Conservation (phyloP, 1,284 basidiomycete genomes). For the Tylopilus sp. region DNA sequence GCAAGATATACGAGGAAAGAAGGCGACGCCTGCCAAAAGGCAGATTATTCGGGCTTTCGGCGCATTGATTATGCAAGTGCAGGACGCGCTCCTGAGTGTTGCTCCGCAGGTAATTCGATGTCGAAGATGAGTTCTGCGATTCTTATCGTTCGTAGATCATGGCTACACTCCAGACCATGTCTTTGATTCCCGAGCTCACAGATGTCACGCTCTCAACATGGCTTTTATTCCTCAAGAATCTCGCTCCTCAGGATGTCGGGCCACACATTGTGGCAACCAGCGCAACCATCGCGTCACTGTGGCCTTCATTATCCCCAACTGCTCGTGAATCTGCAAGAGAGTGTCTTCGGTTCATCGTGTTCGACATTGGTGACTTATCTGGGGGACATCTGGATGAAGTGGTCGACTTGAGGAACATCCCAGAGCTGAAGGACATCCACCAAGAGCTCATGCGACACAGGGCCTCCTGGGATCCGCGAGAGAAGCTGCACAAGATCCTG, state of each 20-base stretch:
- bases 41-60: constrained; percentile 81
- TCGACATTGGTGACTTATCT: constrained; percentile 50
- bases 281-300: constrained; percentile 79
- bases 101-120: constrained; percentile 70
- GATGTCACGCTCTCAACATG: constrained; percentile 81
- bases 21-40: constrained; percentile 60
- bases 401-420: constrained; percentile 70
- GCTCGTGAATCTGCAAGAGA: constrained; percentile 55
- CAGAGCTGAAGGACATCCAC: constrained; percentile 57
- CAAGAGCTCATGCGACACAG: constrained; percentile 49
- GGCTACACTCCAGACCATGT: constrained; percentile 92
- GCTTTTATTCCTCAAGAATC: constrained; percentile 72
- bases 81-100: constrained; percentile 66
- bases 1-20: constrained; percentile 77
- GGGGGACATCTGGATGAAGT: constrained; percentile 68
- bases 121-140: constrained; percentile 5
- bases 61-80: constrained; percentile 69
- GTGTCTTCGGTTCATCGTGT: constrained; percentile 71
- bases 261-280: constrained; percentile 86
- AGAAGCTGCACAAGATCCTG: constrained; percentile 68
- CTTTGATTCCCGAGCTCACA: constrained; percentile 69
- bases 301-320: constrained; percentile 60
- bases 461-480: constrained; percentile 47
- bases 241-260: constrained; percentile 73
- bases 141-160: constrained; percentile 65